Percentiles rank a stretch among this genome's conserved stretches.
Evolutionary conservation across 306 rosid species (phyloP).

Genomic region (Citrullus mucosospermus): DNA sequence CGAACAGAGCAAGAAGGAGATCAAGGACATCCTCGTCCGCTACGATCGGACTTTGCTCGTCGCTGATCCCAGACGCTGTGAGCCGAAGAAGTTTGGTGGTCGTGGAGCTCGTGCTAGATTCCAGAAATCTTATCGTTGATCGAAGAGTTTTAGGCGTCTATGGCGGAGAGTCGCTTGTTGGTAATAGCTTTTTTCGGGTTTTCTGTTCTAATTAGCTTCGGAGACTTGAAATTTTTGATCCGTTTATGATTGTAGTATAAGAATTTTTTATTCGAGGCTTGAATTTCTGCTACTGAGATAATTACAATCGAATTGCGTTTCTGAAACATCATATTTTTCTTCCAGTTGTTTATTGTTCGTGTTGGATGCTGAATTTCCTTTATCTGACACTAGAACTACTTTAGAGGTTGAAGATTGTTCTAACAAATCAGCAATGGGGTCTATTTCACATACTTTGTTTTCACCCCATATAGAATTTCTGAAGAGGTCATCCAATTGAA

Average conservation of each 20-base stretch:
- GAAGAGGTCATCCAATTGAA: too few relatives aligned
- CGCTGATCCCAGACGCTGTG: slow-evolving; percentile 55
- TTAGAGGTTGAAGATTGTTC: too few relatives aligned
- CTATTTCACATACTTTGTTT: too few relatives aligned
- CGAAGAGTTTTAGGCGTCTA: neutral
- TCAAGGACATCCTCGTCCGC: slow-evolving; percentile 43
- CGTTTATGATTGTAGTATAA: neutral
- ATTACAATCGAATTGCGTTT: neutral
- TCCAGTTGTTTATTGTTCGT: neutral
- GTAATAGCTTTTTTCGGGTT: neutral
- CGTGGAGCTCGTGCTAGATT: slow-evolving; percentile 60
- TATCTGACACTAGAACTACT: too few relatives aligned
- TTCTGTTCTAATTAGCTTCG: neutral
- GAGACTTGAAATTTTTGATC: slow-evolving; percentile 22
- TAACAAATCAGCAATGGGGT: too few relatives aligned
- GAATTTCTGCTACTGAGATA: neutral
- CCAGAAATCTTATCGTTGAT: slow-evolving; percentile 60
- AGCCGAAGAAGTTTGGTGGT: slow-evolving; percentile 70
- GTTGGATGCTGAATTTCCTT: neutral
- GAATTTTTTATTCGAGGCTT: neutral
- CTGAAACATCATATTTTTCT: neutral
- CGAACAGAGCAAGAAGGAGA: slow-evolving; percentile 19
- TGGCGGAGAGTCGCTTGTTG: slow-evolving; percentile 1
- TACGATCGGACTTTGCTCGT: slow-evolving; percentile 51
- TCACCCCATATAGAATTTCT: too few relatives aligned